Evolutionary conservation across 1,284 basidiomycete species (phyloP), one percentile per base, ranked within the genome.

Genomic region (Volvariella volvacea): DNA sequence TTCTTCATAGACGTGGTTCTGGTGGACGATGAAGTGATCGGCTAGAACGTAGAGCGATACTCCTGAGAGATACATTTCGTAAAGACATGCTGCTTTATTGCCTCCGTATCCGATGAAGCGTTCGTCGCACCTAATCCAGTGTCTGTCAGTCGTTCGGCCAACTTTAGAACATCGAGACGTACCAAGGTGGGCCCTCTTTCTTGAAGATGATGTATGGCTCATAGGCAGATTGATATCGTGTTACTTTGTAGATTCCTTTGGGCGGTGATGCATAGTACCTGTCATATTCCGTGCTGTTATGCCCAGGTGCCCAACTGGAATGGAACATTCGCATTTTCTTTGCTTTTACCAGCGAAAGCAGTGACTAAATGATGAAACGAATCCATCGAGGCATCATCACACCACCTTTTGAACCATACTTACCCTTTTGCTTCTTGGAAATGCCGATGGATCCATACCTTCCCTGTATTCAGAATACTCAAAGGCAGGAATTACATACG

Each of bases 21-120:
- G 88, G 58, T 92, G 89, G 38, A 92, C 79, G 45, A 92, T 69
- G 56, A 91, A 92, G 60, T 92, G 88, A 58, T 92, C 88, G 3
- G 83, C 70, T 15, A 92, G 73, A 28, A 92, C 86, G 58, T 83
- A 88, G 61, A 81, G 90, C 8, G 81, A 80, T 36, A 89, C 74
- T 2, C 73, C 73, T 12, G 71, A 67, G 2, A 73, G 58, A 52
- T 73, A 74, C 71, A 74, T 73, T 53, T 73, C 72, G 50, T 70
- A 73, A 17, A 73, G 62, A 48, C 73, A 73, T 3, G 73, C 71
- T 8, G 72, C 73, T 50, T 75, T 75, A 57, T 75, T 75, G 1
- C 70, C 72, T 3, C 89, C 89, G 58, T 92, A 92, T 1, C 89
- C 89, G 39, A 89, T 74, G 55, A 92, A 92, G n/a, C 88, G 76